Percentiles rank a stretch among this genome's conserved stretches.
phyloP scores from a whole-genome alignment of 2,329 filamentous ascomycete genomes.

The Aspergillus amoenus region DNA sequence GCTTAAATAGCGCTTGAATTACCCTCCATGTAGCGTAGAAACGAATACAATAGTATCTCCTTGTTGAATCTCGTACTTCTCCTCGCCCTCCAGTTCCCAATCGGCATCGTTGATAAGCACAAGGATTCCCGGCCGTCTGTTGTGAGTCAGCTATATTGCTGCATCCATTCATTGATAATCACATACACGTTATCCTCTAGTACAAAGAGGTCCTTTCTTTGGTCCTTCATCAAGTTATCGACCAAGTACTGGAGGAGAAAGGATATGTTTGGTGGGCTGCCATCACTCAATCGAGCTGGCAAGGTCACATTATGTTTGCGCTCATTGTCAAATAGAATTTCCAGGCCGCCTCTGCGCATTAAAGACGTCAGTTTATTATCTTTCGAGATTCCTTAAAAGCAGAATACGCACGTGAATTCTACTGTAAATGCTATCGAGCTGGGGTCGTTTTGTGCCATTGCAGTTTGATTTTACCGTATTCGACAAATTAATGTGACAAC shows the following conservation, averaged over 20 bases:
- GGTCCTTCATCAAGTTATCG: slow-evolving; percentile 79
- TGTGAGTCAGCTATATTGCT: slow-evolving; percentile 17
- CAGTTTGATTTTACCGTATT: slow-evolving; percentile 3
- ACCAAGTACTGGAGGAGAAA: slow-evolving; percentile 79
- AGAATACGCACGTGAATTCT: slow-evolving; percentile 70
- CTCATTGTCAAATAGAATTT: slow-evolving; percentile 87
- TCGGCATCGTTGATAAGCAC: slow-evolving; percentile 97
- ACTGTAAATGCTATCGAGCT: slow-evolving; percentile 60
- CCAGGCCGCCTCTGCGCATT: slow-evolving; percentile 73
- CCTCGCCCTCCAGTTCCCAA: slow-evolving; percentile 97
- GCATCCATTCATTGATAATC: background rate
- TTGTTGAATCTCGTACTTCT: slow-evolving; percentile 77
- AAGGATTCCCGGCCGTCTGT: slow-evolving; percentile 87
- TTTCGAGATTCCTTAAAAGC: background rate
- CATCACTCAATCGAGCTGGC: slow-evolving; percentile 61
- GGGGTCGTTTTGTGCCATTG: slow-evolving; percentile 7
- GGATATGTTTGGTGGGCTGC: slow-evolving; percentile 65
- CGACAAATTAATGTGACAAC: slow-evolving; percentile 1
- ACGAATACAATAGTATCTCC: slow-evolving; percentile 93
- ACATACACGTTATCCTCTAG: slow-evolving; percentile 84
- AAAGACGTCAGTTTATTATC: background rate
- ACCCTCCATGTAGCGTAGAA: slow-evolving; percentile 93
- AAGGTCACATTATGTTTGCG: slow-evolving; percentile 70
- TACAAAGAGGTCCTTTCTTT: slow-evolving; percentile 83
- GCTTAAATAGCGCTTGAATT: slow-evolving; percentile 14